A percentile compares a stretch with the other conserved stretches of the same genome.
These are phyloP conservation scores for Coemansia umbellata DNA, from an alignment of 192 early-diverging fungal genomes.

Conservation along the genomic window DNA sequence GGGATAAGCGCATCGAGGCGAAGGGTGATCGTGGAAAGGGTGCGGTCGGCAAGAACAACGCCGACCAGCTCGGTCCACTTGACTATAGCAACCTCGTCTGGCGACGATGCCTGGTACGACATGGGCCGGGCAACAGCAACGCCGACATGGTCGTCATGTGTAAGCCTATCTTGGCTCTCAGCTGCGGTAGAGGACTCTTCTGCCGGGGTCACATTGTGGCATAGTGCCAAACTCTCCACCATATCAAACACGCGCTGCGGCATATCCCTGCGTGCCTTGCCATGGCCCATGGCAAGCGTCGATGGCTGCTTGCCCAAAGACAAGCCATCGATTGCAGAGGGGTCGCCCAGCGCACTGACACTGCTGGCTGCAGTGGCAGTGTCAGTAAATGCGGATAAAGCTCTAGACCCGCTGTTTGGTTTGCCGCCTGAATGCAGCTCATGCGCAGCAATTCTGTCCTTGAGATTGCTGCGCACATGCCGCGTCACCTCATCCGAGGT, in stretches of 20 bases:
- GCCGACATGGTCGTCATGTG: conserved; percentile 15
- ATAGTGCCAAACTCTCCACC: conserved; percentile 81
- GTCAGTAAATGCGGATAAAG: not conserved
- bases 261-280: conserved; percentile 76
- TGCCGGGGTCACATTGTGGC: conserved; percentile 79
- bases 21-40: conserved; percentile 64
- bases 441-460: conserved; percentile 3
- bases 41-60: conserved; percentile 73
- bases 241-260: conserved; percentile 82
- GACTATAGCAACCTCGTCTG: conserved; percentile 95
- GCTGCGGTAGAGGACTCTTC: conserved; percentile 17
- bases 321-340: no score
- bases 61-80: conserved; percentile 89
- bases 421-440: not conserved
- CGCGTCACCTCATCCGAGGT: conserved; percentile 85
- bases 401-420: not conserved
- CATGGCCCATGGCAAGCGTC: conserved; percentile 19
- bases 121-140: conserved; percentile 45
- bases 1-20: conserved; percentile 49
- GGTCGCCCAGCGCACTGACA: not conserved
- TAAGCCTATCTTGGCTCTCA: not conserved
- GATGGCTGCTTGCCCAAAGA: no score
- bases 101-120: conserved; percentile 91
- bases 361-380: not conserved
- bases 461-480: conserved; percentile 55